Percentiles rank a stretch among this genome's conserved stretches.
These are phyloP conservation scores for Cudoniella acicularis DNA, from an alignment of 495 filamentous ascomycete species.

Conservation along the genomic window DNA sequence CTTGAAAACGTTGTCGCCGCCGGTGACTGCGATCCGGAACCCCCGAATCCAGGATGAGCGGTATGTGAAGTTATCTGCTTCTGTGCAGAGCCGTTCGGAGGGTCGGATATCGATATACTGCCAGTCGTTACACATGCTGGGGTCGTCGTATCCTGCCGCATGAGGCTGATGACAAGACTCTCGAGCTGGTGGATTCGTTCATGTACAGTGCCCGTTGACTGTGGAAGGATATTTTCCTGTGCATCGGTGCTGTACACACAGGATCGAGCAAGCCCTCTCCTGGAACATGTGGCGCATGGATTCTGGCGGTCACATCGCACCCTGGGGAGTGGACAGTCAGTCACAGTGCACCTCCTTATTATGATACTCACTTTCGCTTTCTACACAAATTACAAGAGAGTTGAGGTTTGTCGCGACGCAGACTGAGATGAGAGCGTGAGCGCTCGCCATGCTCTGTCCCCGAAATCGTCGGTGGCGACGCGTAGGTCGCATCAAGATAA, in stretches of 20 bases:
- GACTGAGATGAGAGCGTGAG: too few species aligned
- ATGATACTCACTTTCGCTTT: slow-evolving; percentile 1
- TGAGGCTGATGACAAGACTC: neutral
- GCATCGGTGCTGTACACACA: neutral
- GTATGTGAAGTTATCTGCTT: too few species aligned
- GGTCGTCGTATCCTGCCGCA: slow-evolving; percentile 7
- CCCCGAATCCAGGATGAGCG: too few species aligned
- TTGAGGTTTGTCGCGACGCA: slow-evolving; percentile 9
- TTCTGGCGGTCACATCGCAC: slow-evolving; percentile 8
- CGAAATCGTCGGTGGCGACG: too few species aligned
- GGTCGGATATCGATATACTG: too few species aligned
- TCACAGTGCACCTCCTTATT: neutral
- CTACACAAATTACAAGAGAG: slow-evolving; percentile 13
- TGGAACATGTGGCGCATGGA: neutral
- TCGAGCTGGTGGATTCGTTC: slow-evolving; percentile 8
- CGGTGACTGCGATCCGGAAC: too few species aligned
- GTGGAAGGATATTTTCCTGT: neutral
- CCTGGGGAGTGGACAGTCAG: neutral
- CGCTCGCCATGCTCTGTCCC: too few species aligned
- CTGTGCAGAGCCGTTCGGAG: too few species aligned
- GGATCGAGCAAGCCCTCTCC: neutral
- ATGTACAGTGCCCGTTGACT: neutral
- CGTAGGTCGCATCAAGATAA: too few species aligned
- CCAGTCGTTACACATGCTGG: too few species aligned
- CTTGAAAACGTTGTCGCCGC: neutral